Conservation (phyloP, 352 stramenopile genomes). For the Pilasporangium apinafurcum region DNA sequence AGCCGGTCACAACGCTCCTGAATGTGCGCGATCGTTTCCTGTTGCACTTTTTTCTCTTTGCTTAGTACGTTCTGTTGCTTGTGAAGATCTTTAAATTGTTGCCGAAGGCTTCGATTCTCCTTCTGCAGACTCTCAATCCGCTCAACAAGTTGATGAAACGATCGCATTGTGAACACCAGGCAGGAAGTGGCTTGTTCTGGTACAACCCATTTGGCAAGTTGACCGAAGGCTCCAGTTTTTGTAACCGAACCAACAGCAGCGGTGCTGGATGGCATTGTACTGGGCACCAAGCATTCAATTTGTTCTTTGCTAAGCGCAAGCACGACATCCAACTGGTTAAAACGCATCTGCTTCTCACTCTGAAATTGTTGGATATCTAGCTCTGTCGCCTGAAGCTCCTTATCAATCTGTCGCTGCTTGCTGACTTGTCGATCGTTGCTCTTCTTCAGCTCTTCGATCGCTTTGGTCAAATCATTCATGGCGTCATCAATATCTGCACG, state of each 20-base stretch:
- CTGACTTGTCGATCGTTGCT: constrained; percentile 73
- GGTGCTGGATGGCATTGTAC: constrained; percentile 1
- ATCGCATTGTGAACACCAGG: constrained; percentile 68
- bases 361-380: constrained; percentile 90
- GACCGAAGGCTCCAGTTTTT: too few relatives aligned
- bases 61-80: constrained; percentile 78
- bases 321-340: constrained; percentile 85
- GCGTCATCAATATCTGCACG: constrained; percentile 89
- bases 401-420: constrained; percentile 89
- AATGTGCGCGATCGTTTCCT: constrained; percentile 57
- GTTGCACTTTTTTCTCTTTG: constrained; percentile 74
- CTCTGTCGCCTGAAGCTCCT: constrained; percentile 85
- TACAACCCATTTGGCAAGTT: constrained; percentile 42
- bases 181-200: constrained; percentile 39
- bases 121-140: constrained; percentile 77
- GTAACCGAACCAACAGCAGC: not conserved
- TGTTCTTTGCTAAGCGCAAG: constrained; percentile 71
- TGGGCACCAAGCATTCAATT: constrained; percentile 54
- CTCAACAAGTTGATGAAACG: constrained; percentile 52
- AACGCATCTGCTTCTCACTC: constrained; percentile 91
- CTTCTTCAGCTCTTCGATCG: constrained; percentile 86
- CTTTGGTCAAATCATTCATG: constrained; percentile 77
- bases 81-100: constrained; percentile 87
- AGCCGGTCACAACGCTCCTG: constrained; percentile 71
- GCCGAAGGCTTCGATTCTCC: constrained; percentile 81